Base-by-base conservation (phyloP, 2,329 filamentous ascomycete species). In the Calonectria pseudoturangicola region DNA sequence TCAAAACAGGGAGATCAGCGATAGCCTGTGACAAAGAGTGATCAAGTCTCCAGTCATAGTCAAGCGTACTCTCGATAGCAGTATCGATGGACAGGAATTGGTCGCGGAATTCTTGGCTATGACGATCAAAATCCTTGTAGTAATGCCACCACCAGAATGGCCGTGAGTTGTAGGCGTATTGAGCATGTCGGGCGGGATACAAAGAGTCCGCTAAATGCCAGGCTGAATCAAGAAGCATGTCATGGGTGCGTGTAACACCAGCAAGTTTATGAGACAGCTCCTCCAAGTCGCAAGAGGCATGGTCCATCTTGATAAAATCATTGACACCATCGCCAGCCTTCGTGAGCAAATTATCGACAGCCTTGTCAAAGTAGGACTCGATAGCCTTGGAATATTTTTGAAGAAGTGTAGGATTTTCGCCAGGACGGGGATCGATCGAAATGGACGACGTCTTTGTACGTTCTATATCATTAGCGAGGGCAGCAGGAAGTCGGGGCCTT, bases 81-180 rank as follows among this genome's bases (percentile, higher is more conserved):
- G 74, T 74, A 51, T 79, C 74, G 21, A 82, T 76, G 10, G 79
- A 74, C 25, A 79, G 71, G 39, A 80, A 79, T 43, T 81, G 79
- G 64, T 84, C 81, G 68, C 78, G 80, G 64, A 83, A 81, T 30
- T 77, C 74, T 56, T 80, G 76, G 2, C 75, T 76, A 1, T 79
- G 79, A 6, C 70, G 76, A 51, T 83, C 80, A 70, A 84, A 80
- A 58, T 84, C 80, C 66, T 82, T 83, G 73, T 84, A 80, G 43
- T 84, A 80, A 47, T 85, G 78, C 83, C 84, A 85, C 83, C 84
- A 85, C 84, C 84, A 85, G 56, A 83, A 85, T 0, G 84, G 84
- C n/a, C 82, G 76, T 25, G 76, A 77, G 39, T 75, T 79, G 73
- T 85, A 85, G 9, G 69, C 75, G 56, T 84, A 84, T 63, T 83